phyloP scores from a whole-genome alignment of 306 rosid species.

The Vicia villosa region DNA sequence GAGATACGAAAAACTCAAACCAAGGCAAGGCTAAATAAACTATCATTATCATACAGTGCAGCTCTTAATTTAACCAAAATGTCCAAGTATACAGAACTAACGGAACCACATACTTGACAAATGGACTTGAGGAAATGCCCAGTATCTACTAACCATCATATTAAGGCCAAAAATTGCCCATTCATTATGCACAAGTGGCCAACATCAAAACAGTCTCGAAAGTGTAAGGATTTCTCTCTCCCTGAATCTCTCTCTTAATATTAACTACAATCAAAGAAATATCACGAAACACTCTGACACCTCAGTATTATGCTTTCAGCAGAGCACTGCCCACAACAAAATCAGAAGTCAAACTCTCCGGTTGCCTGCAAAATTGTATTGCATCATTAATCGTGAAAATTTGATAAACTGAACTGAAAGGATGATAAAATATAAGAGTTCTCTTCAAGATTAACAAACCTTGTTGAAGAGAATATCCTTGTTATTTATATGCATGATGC shows the following conservation, averaged over 20 bases:
- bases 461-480: slow-evolving; percentile 96
- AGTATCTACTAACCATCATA: slow-evolving; percentile 52
- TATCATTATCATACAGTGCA: slow-evolving; percentile 38
- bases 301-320: slow-evolving; percentile 43
- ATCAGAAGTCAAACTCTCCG: slow-evolving; percentile 97
- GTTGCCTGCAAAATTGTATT: slow-evolving; percentile 67
- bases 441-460: slow-evolving; percentile 49
- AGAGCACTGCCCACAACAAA: slow-evolving; percentile 45
- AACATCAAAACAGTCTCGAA: slow-evolving; percentile 57
- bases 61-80: slow-evolving; percentile 51
- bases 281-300: slow-evolving; percentile 48
- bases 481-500: slow-evolving; percentile 92
- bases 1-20: not conserved
- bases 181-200: slow-evolving; percentile 81
- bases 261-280: slow-evolving; percentile 56
- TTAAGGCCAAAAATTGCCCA: slow-evolving; percentile 63
- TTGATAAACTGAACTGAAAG: slow-evolving; percentile 30
- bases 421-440: slow-evolving; percentile 17
- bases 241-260: slow-evolving; percentile 55
- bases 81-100: slow-evolving; percentile 51
- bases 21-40: slow-evolving; percentile 13
- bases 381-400: slow-evolving; percentile 20
- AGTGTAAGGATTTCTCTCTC: slow-evolving; percentile 54
- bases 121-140: slow-evolving; percentile 52
- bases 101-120: slow-evolving; percentile 55